Evolutionary conservation across 805 yeast species (phyloP).

Genomic region (Spathaspora girioi): DNA sequence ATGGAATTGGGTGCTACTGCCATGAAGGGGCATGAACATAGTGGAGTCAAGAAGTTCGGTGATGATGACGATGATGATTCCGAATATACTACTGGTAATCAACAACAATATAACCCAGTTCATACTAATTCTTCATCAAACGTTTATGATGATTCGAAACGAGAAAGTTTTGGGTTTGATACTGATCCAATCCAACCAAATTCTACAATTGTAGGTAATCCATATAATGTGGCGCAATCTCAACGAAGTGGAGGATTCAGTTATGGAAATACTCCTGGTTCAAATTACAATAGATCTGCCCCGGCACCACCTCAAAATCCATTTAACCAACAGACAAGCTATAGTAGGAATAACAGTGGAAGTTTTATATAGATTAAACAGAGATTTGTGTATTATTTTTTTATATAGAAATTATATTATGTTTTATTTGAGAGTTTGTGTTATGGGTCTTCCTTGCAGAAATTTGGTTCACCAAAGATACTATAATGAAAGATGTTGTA

Average conservation of each 20-base stretch:
- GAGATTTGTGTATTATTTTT: not conserved
- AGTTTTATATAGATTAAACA: slow-evolving; percentile 1
- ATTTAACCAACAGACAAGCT: not conserved
- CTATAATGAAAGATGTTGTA: slow-evolving; percentile 47
- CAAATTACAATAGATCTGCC: not conserved
- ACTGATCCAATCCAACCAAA: slow-evolving; percentile 41
- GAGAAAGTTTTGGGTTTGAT: slow-evolving; percentile 26
- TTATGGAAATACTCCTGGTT: slow-evolving; percentile 3
- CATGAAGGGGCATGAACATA: slow-evolving; percentile 56
- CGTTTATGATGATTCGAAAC: slow-evolving; percentile 14
- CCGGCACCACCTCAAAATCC: slow-evolving; percentile 3
- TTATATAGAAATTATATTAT: not conserved
- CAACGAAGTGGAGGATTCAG: slow-evolving; percentile 5
- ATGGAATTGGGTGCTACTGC: slow-evolving; percentile 72
- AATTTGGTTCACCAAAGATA: slow-evolving; percentile 45
- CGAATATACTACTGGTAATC: not conserved
- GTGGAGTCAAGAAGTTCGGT: slow-evolving; percentile 11
- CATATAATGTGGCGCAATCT: slow-evolving; percentile 18
- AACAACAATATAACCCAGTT: not conserved
- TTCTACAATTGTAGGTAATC: slow-evolving; percentile 41
- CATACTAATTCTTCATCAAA: not conserved
- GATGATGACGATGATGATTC: slow-evolving; percentile 9
- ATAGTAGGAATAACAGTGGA: slow-evolving; percentile 1
- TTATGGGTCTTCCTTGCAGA: slow-evolving; percentile 21
- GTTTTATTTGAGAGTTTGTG: not conserved